Evolutionary conservation across 2,329 filamentous ascomycete genomes (phyloP).

Genomic region (Cercospora brassicicola): DNA sequence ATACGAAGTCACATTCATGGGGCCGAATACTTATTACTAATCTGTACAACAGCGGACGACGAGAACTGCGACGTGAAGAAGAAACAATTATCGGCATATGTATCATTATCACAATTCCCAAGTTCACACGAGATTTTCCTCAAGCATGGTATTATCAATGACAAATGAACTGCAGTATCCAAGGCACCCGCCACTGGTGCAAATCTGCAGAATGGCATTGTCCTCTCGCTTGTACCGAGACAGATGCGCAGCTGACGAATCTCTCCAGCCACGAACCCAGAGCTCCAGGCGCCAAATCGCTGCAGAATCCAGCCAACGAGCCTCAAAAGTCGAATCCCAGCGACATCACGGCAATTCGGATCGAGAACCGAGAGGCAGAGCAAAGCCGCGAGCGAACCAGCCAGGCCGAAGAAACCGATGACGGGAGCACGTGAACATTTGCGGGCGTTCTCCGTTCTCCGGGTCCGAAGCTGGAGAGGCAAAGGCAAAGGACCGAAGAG

Average conservation of each 20-base stretch:
- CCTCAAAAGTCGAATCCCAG: not conserved
- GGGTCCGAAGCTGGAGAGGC: not conserved
- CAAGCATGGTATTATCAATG: too few relatives aligned
- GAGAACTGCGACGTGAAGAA: not conserved
- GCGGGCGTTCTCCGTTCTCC: not conserved
- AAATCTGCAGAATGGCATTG: not conserved
- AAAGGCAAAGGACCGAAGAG: not conserved
- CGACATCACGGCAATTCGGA: not conserved
- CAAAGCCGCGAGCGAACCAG: not conserved
- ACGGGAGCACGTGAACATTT: not conserved
- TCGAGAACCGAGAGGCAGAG: not conserved
- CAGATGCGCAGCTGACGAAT: not conserved
- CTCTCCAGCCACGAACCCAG: not conserved
- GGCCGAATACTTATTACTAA: not conserved
- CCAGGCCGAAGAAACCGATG: not conserved
- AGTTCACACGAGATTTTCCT: too few relatives aligned
- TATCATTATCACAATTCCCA: not conserved
- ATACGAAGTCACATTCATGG: not conserved
- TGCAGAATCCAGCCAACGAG: not conserved
- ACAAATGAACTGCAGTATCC: not conserved
- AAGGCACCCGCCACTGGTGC: not conserved
- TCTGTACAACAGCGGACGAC: not conserved
- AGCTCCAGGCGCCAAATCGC: not conserved
- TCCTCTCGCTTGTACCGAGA: not conserved
- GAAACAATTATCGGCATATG: not conserved